These are phyloP conservation scores for Vachellia pachyceras DNA, from an alignment of 306 rosid species.

Conservation along the genomic window DNA sequence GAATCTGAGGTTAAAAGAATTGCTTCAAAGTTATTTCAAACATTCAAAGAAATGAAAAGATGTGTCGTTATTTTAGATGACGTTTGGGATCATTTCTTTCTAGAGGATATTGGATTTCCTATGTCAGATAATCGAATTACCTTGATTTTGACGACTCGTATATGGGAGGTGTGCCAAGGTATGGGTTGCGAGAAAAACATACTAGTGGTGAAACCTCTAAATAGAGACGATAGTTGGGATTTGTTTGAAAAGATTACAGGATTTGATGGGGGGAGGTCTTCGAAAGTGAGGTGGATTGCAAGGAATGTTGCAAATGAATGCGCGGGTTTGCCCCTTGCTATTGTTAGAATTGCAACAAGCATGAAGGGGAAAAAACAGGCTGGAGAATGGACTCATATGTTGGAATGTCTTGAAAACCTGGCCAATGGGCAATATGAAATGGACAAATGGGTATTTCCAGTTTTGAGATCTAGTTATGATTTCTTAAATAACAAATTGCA, in stretches of 20 bases:
- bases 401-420: neutral
- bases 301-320: neutral
- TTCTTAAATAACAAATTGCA: neutral
- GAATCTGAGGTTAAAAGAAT: neutral
- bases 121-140: constrained; percentile 13
- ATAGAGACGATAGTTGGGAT: neutral
- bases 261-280: neutral
- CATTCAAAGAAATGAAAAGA: neutral
- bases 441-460: neutral
- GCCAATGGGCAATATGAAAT: neutral
- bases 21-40: neutral
- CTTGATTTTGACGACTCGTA: constrained; percentile 21
- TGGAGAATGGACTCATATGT: neutral
- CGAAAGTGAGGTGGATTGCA: neutral
- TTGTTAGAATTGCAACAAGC: neutral
- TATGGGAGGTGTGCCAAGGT: neutral
- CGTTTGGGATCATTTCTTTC: constrained; percentile 40
- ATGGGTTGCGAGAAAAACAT: neutral
- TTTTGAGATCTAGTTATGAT: neutral
- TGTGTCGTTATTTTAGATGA: constrained; percentile 43
- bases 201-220: neutral
- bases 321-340: neutral
- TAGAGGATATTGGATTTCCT: constrained; percentile 39
- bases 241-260: neutral
- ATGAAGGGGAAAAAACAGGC: neutral